phyloP scores from a whole-genome alignment of 2,329 filamentous ascomycete genomes.

The Nakataea oryzae region DNA sequence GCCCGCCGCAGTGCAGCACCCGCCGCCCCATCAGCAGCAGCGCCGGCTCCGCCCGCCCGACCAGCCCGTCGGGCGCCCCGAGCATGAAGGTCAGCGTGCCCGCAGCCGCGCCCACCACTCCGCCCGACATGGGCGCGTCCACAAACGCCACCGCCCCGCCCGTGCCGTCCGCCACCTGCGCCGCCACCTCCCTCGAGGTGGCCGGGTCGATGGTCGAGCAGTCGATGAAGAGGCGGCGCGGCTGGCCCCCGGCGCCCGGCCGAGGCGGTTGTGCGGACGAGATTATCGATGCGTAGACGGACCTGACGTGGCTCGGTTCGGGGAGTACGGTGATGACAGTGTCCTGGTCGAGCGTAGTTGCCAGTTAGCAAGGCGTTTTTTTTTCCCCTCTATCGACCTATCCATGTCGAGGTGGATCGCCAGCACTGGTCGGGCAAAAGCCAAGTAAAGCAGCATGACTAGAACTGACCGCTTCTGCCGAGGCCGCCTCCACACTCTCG shows the following conservation, averaged over 20 bases:
- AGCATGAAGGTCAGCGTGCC: conserved; percentile 96
- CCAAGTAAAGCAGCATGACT: not conserved
- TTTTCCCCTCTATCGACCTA: no score
- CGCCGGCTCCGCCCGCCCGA: conserved; percentile 56
- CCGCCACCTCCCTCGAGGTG: conserved; percentile 69
- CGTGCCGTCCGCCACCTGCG: conserved; percentile 41
- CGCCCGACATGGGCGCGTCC: conserved; percentile 94
- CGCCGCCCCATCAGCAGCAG: conserved; percentile 77
- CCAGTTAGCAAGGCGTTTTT: not conserved
- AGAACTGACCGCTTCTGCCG: conserved; percentile 39
- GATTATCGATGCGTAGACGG: conserved; percentile 66
- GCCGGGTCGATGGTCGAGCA: conserved; percentile 92
- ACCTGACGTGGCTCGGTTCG: conserved; percentile 77
- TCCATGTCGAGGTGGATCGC: not conserved
- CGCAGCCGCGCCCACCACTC: conserved; percentile 80
- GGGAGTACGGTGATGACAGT: conserved; percentile 82
- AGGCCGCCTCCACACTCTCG: conserved; percentile 33
- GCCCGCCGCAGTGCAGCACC: conserved; percentile 74
- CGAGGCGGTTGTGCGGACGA: not conserved
- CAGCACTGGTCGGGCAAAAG: not conserved
- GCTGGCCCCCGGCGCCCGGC: not conserved
- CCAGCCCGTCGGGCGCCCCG: conserved; percentile 53
- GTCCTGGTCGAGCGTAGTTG: conserved; percentile 44
- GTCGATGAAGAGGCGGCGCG: conserved; percentile 74
- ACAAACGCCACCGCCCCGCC: conserved; percentile 56